Percentiles rank a stretch among this genome's conserved stretches.
These are phyloP conservation scores for Boletus sp. DNA, from an alignment of 1,284 basidiomycete genomes.

Conservation along the genomic window DNA sequence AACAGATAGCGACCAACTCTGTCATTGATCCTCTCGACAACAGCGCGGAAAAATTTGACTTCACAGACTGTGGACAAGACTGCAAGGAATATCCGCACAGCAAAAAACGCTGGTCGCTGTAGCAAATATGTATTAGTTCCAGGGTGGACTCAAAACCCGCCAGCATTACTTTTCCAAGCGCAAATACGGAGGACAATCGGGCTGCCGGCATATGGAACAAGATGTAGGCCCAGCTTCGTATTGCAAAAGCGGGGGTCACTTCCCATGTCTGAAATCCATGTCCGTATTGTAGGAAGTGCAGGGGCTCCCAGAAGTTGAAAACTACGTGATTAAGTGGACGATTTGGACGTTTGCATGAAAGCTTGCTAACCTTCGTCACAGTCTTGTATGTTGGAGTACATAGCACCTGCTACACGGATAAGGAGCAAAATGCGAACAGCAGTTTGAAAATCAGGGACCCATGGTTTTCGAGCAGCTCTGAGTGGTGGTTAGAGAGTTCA, in stretches of 20 bases:
- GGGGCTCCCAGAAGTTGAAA: slow-evolving; percentile 98
- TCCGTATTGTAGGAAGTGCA: slow-evolving; percentile 84
- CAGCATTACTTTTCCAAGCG: slow-evolving; percentile 48
- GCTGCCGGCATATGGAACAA: slow-evolving; percentile 69
- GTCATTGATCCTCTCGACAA: slow-evolving; percentile 81
- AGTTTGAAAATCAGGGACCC: slow-evolving; percentile 77
- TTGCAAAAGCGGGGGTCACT: slow-evolving; percentile 83
- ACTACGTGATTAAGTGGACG: slow-evolving; percentile 46
- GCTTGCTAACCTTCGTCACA: slow-evolving; percentile 94
- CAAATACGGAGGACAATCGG: slow-evolving; percentile 40
- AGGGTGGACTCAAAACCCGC: neutral
- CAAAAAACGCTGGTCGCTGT: slow-evolving; percentile 84
- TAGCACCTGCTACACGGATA: slow-evolving; percentile 80
- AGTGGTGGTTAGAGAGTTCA: slow-evolving; percentile 10
- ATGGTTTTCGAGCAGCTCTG: slow-evolving; percentile 70
- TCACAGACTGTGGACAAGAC: slow-evolving; percentile 76
- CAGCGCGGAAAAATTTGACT: slow-evolving; percentile 79
- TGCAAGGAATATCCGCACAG: slow-evolving; percentile 78
- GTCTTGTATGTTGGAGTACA: slow-evolving; percentile 94
- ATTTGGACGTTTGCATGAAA: neutral
- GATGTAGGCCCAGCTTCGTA: slow-evolving; percentile 94
- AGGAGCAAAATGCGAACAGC: slow-evolving; percentile 84
- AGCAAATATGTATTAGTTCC: slow-evolving; percentile 9
- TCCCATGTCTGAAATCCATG: slow-evolving; percentile 98
- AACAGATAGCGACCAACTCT: slow-evolving; percentile 89